Base-by-base conservation (phyloP, 352 stramenopile genomes). In the Phytopythium ostracodes region DNA sequence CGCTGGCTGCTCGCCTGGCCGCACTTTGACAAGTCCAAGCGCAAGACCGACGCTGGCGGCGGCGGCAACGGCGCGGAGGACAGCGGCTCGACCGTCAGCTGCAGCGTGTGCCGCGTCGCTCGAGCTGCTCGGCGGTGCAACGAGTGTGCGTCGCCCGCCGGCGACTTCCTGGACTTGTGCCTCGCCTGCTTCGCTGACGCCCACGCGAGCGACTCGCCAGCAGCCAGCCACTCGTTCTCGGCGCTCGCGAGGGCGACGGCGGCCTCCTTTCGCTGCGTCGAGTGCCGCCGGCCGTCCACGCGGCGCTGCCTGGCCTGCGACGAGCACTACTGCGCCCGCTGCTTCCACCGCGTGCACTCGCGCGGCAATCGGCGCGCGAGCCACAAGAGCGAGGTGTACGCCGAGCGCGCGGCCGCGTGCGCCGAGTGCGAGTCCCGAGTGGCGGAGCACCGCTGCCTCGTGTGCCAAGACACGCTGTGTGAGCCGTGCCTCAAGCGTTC, bases 251-350 rank as follows among this genome's bases (percentile, higher is more conserved):
- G 61, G 11, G 57, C 76, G 50, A 57, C 55, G 24, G 68, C 68
- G 5, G 60, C 56, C 8, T 71, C 70, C 50, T 85, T 94, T 43
- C 77, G 79, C 51, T 94, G 85, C 60, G 68, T 92, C 63, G 85
- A 94, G 65, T 94, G 83, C 64, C 74, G 74, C 7, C 79, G 83
- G 22, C 72, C 87, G 22, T 88, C 83, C 5, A 77, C 65, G 11
- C 57, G 69, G 35, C 76, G 85, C 8, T 94, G 85, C 42, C 74
- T 92, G 22, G 72, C 68, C 59, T 95, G 86, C 64, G 73, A 86
- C 51, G 84, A 95, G 64, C 73, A 91, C 64, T 95, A 93, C 55
- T 95, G 86, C 38, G 79, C 81, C 50, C 76, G 82, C 8, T 95
- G 86, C 73, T 92, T 91, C 64, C 53, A 66, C 15, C 84, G 84